Percentiles rank a stretch among this genome's conserved stretches.
These are phyloP conservation scores for Chamaecyparis obtusa DNA, from an alignment of 75 land plant species.

Conservation along the genomic window DNA sequence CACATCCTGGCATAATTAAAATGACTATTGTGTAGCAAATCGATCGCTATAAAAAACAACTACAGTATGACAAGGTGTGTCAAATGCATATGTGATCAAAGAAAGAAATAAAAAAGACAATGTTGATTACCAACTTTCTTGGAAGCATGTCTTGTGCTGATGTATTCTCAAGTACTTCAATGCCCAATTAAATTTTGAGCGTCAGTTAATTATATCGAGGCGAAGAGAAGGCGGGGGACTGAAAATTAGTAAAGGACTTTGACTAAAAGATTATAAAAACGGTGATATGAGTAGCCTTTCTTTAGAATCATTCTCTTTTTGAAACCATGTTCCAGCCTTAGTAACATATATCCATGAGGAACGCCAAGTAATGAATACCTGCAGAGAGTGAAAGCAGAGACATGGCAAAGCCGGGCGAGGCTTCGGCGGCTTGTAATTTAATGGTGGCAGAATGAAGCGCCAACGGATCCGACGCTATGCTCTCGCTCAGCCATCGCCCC, in stretches of 20 bases:
- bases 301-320: neutral
- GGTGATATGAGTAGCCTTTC: neutral
- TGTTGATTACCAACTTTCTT: no score
- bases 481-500: constrained; percentile 4
- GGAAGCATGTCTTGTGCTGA: no score
- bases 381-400: constrained; percentile 1
- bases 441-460: constrained; percentile 2
- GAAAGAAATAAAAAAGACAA: no score
- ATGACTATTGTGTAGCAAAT: no score
- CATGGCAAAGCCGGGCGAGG: constrained; percentile 3
- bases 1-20: no score
- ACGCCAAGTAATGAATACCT: neutral
- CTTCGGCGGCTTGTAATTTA: constrained; percentile 4
- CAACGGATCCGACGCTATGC: neutral
- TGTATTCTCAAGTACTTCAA: no score
- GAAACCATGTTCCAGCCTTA: neutral
- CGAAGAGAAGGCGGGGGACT: no score
- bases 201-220: no score
- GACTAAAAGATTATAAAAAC: neutral
- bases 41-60: neutral
- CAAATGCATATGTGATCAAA: no score
- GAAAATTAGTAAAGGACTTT: neutral
- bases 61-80: neutral
- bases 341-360: neutral
- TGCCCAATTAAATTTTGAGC: no score